phyloP scores from a whole-genome alignment of 1,284 basidiomycete species.

The Leccinum subrobustum region DNA sequence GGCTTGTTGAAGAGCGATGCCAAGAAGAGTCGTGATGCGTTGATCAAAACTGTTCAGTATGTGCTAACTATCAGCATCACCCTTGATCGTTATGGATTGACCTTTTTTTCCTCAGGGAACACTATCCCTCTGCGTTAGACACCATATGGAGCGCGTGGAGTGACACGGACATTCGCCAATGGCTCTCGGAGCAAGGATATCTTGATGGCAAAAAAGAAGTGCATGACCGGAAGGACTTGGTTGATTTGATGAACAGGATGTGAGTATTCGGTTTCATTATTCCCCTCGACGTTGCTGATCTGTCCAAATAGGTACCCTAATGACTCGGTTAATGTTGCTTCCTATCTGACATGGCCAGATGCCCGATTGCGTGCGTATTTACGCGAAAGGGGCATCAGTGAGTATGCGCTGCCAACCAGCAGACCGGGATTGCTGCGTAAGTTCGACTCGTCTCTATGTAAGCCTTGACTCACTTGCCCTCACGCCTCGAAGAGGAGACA shows the following conservation, averaged over 20 bases:
- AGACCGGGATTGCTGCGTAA: conserved; percentile 72
- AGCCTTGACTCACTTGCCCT: not conserved
- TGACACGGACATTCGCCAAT: conserved; percentile 74
- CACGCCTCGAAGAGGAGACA: conserved; percentile 54
- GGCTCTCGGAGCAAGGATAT: conserved; percentile 77
- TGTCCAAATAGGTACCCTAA: conserved; percentile 16
- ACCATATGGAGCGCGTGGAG: conserved; percentile 75
- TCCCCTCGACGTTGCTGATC: not conserved
- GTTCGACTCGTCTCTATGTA: conserved; percentile 23
- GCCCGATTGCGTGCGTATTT: conserved; percentile 84
- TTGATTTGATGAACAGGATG: conserved; percentile 68
- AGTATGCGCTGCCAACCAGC: conserved; percentile 58
- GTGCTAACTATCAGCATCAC: conserved; percentile 15
- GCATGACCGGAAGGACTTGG: conserved; percentile 70
- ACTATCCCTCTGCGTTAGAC: conserved; percentile 71
- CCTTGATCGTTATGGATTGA: not conserved
- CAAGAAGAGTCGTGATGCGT: conserved; percentile 71
- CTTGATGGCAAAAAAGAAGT: conserved; percentile 56
- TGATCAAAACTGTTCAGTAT: conserved; percentile 68
- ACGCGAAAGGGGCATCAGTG: conserved; percentile 68
- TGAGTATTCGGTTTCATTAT: conserved; percentile 31
- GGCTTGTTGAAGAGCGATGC: conserved; percentile 70
- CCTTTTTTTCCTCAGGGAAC: conserved; percentile 46
- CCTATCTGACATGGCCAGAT: conserved; percentile 87
- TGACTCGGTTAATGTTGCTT: conserved; percentile 43